phyloP scores from a whole-genome alignment of 2,329 filamentous ascomycete genomes.

The Falciphora oryzae region DNA sequence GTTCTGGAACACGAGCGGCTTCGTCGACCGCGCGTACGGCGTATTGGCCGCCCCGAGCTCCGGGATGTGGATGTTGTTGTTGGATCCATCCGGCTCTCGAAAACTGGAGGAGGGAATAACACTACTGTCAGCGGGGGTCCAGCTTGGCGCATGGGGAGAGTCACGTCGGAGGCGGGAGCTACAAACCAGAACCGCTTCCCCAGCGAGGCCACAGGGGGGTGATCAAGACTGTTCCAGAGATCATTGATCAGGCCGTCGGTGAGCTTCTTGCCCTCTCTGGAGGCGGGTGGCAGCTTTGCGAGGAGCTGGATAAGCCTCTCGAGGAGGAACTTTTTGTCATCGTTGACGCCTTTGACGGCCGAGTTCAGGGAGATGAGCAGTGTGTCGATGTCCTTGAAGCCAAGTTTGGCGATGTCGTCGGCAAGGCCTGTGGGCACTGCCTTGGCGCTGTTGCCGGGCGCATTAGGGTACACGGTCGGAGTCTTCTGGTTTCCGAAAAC shows the following conservation, averaged over 20 bases:
- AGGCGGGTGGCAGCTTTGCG: conserved; percentile 21
- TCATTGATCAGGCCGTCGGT: conserved; percentile 46
- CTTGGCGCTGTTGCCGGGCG: background rate
- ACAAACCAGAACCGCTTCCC: conserved; percentile 36
- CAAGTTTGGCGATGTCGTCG: conserved; percentile 18
- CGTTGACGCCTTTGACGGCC: conserved; percentile 12
- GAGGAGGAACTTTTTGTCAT: conserved; percentile 13
- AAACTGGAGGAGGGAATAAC: conserved; percentile 20
- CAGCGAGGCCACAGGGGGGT: conserved; percentile 43
- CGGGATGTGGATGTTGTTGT: conserved; percentile 56
- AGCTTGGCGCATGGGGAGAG: background rate
- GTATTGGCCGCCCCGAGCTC: conserved; percentile 58
- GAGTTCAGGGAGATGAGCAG: conserved; percentile 13
- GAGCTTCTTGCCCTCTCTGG: conserved; percentile 25
- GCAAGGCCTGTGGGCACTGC: conserved; percentile 10
- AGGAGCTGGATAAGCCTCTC: conserved; percentile 17
- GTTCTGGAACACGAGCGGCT: conserved; percentile 48
- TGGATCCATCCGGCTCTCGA: conserved; percentile 32
- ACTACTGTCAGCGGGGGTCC: background rate
- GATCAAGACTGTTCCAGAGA: conserved; percentile 48
- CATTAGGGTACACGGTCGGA: conserved; percentile 1
- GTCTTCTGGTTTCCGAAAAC: background rate
- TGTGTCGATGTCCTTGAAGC: conserved; percentile 25
- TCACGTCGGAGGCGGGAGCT: conserved; percentile 22
- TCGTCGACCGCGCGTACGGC: conserved; percentile 65